Evolutionary conservation across 495 filamentous ascomycete genomes (phyloP).

Genomic region (Entonaema liquescens): DNA sequence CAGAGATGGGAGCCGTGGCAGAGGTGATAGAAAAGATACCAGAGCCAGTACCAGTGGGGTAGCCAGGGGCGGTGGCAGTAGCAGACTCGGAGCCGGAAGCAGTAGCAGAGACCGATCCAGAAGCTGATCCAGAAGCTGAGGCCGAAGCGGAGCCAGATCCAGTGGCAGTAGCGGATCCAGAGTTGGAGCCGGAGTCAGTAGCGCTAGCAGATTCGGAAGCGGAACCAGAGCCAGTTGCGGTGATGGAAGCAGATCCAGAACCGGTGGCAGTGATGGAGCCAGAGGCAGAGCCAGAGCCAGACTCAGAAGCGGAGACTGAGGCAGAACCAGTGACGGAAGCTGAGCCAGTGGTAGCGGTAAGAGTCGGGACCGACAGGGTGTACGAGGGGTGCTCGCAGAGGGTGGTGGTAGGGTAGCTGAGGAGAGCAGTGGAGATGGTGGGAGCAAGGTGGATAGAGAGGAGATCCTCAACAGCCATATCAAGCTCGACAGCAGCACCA

Average conservation of each 20-base stretch:
- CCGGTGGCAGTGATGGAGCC: constrained; percentile 9
- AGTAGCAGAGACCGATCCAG: constrained; percentile 1
- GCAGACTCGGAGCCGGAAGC: neutral
- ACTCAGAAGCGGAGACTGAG: neutral
- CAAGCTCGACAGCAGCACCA: constrained; percentile 49
- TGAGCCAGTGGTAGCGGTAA: constrained; percentile 10
- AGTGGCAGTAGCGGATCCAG: neutral
- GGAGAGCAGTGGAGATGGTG: constrained; percentile 50
- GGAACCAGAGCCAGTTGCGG: neutral
- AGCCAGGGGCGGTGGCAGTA: neutral
- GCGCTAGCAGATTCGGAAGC: neutral
- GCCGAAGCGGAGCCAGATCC: neutral
- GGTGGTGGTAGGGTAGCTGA: constrained; percentile 48
- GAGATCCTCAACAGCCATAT: constrained; percentile 49
- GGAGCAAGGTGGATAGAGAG: constrained; percentile 48
- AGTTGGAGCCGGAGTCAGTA: neutral
- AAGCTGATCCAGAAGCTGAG: neutral
- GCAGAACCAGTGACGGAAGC: constrained; percentile 10
- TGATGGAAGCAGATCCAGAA: constrained; percentile 5
- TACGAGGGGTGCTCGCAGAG: constrained; percentile 45
- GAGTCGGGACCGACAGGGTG: constrained; percentile 28
- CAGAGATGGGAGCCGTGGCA: constrained; percentile 10
- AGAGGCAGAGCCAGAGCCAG: constrained; percentile 7
- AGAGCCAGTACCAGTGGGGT: neutral
- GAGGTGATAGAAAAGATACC: neutral